Evolutionary conservation across 352 stramenopile genomes (phyloP), one percentile per base, ranked within the genome.

Genomic region (Phytophthora boehmeriae): DNA sequence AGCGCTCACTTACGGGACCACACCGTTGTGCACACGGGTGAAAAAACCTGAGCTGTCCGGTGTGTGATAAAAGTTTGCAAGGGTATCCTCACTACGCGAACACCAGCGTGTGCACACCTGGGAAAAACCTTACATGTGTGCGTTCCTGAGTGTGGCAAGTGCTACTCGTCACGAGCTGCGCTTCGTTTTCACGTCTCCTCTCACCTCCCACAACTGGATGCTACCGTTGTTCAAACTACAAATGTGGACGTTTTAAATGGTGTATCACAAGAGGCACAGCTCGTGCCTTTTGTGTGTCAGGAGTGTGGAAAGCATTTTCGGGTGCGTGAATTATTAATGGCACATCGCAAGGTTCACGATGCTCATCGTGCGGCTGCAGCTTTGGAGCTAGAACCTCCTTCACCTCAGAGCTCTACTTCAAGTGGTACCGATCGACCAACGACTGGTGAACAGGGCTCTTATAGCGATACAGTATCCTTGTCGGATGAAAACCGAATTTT

Each of bases 91-190:
- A 14, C 63, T 90, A 39, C 78, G 83, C 14, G 80, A 87, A 46
- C 80, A 90, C 54, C 71, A 75, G 59, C 80, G 83, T 35, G 81
- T 91, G 25, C 84, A 92, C 55, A 89, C 80, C 27, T 78, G 83
- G 9, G 83, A 92, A 67, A 88, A 89, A 42, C 80, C 80, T 19
- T 92, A 90, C 52, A 58, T 58, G 27, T 93, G 84, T 50, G 68
- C 34, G 59, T 67, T 80, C 16, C 61, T 20, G 70, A 63, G 9
- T 94, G 85, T 56, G 71, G 47, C 50, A 90, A 89, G 61, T 75
- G 76, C 13, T 94, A 90, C 54, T 78, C 80, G 32, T 90, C 80
- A 9, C 78, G 80, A 46, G 72, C 78, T 25, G 80, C 80, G 34
- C 75, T 90, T 54, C 78, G 80, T 2, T 85, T 90, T 47, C 80